phyloP scores from a whole-genome alignment of 768 basidiomycete species.

The Podaxis carcinomalis region DNA sequence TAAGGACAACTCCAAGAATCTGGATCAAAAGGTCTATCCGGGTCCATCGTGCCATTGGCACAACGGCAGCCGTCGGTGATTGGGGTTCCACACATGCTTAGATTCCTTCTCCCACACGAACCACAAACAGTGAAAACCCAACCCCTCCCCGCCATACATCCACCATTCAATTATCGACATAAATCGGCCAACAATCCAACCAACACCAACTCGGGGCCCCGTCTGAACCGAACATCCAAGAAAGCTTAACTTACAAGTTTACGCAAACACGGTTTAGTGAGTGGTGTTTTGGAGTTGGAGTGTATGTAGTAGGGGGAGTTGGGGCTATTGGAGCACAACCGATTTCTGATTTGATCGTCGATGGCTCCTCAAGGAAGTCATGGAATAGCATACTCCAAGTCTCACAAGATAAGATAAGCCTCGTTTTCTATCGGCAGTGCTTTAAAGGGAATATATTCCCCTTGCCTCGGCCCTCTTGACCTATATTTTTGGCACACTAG shows the following conservation, averaged over 20 bases:
- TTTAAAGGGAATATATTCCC: too few species aligned
- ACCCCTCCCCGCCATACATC: background rate
- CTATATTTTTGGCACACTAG: too few species aligned
- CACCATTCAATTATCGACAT: background rate
- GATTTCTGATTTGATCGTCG: too few species aligned
- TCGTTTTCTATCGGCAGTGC: too few species aligned
- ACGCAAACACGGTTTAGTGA: background rate
- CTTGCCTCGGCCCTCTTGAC: too few species aligned
- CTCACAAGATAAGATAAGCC: too few species aligned
- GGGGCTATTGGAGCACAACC: too few species aligned
- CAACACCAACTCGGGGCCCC: too few species aligned
- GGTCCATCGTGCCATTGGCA: background rate
- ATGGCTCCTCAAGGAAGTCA: too few species aligned
- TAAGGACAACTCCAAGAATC: background rate
- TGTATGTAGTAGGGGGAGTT: background rate
- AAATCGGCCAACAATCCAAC: too few species aligned
- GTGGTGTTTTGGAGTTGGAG: background rate
- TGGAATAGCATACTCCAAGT: too few species aligned
- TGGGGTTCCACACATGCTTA: background rate
- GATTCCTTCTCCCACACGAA: background rate
- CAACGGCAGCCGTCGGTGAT: background rate
- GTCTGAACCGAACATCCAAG: background rate
- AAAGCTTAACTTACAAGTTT: background rate
- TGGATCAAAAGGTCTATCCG: background rate
- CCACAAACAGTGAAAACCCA: background rate